phyloP scores from a whole-genome alignment of 768 basidiomycete species.

The Kwoniella sp. region DNA sequence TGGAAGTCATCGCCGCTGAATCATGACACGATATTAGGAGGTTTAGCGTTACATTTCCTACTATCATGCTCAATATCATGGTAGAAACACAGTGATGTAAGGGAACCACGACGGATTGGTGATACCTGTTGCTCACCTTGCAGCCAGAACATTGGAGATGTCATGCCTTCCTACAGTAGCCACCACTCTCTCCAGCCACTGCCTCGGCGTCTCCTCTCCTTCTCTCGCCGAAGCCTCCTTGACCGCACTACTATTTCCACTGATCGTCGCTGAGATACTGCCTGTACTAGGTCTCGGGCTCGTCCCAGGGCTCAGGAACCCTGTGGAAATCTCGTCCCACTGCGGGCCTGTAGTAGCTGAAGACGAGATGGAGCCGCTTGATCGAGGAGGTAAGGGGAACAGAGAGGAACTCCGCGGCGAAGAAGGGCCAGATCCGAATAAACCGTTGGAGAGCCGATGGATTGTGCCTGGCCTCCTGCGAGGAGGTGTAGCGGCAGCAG shows the following conservation, averaged over 20 bases:
- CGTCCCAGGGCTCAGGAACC: constrained; percentile 28
- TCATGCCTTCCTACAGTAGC: constrained; percentile 73
- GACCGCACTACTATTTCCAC: constrained; percentile 8
- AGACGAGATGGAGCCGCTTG: constrained; percentile 44
- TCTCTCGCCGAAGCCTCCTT: constrained; percentile 34
- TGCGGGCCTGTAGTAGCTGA: constrained; percentile 7
- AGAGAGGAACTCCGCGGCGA: constrained; percentile 33
- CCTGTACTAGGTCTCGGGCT: constrained; percentile 40
- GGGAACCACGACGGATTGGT: not conserved
- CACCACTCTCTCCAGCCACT: constrained; percentile 69
- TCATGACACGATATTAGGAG: not conserved
- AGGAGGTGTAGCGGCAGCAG: constrained; percentile 40
- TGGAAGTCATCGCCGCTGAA: constrained; percentile 73
- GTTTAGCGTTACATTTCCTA: not conserved
- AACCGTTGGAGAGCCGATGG: constrained; percentile 38
- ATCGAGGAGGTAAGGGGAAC: constrained; percentile 48
- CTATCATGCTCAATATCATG: too few species aligned
- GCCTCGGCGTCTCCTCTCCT: constrained; percentile 68
- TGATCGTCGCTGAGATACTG: constrained; percentile 20
- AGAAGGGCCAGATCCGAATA: constrained; percentile 34
- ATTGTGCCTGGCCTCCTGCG: constrained; percentile 42
- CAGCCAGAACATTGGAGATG: constrained; percentile 75
- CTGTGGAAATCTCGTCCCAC: constrained; percentile 25
- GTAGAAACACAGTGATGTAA: not conserved
- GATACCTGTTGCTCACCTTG: constrained; percentile 63